phyloP scores from a whole-genome alignment of 2,329 filamentous ascomycete genomes.

The Amphichorda felina region DNA sequence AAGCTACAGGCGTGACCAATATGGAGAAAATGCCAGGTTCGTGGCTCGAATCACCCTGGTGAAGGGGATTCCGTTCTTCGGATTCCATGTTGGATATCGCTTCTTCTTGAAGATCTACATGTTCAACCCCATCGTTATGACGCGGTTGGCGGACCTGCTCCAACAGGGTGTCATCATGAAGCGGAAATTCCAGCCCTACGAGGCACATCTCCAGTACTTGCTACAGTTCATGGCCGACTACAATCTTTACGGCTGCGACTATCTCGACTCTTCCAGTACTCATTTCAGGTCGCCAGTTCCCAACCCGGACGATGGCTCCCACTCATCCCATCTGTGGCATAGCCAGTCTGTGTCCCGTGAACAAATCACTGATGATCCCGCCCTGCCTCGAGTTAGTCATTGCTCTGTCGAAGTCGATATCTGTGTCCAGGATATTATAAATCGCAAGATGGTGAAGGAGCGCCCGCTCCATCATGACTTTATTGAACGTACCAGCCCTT shows the following conservation, averaged over 20 bases:
- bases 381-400: constrained; percentile 69
- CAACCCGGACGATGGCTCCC: constrained; percentile 44
- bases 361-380: constrained; percentile 38
- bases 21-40: constrained; percentile 55
- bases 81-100: constrained; percentile 83
- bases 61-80: constrained; percentile 92
- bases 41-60: constrained; percentile 86
- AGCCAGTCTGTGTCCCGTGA: constrained; percentile 51
- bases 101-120: constrained; percentile 93
- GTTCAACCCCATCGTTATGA: constrained; percentile 77
- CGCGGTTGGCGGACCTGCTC: constrained; percentile 75
- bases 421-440: constrained; percentile 77
- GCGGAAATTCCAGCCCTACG: constrained; percentile 76
- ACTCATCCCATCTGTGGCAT: constrained; percentile 65
- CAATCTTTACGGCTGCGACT: constrained; percentile 89
- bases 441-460: constrained; percentile 62
- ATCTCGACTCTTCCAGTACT: constrained; percentile 61
- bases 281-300: constrained; percentile 70
- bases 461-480: constrained; percentile 83
- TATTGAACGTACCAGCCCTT: constrained; percentile 54
- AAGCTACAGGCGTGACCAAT: constrained; percentile 68
- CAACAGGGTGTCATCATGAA: constrained; percentile 83
- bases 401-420: constrained; percentile 87
- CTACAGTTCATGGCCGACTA: constrained; percentile 98
- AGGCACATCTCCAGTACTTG: constrained; percentile 85